Base-by-base conservation (phyloP, 208 protist species). In the Herpetomonas samuelpessoai region DNA sequence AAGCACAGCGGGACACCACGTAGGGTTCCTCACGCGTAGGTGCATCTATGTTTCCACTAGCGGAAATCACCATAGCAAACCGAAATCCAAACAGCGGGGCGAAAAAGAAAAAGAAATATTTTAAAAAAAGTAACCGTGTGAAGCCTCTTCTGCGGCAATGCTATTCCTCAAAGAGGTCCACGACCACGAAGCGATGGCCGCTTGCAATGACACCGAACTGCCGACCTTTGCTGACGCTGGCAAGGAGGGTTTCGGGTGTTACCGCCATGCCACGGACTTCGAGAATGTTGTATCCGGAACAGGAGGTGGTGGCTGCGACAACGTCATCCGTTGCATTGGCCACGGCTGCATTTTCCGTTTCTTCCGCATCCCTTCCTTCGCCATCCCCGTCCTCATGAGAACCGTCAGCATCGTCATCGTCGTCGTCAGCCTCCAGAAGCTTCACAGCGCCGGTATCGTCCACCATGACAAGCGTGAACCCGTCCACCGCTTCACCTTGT, bases 161-260 rank as follows among this genome's bases (percentile, higher is more conserved):
- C 27, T 79, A 65, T 22, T 79, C 71, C 24, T 76, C 68, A 67
- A 87, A 89, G 18, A 93, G 68, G 46, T 89, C 83, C 21, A 93
- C 26, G 2, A 93, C 77, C 25, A 93, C 55, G 54, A 88, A 89
- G 45, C 79, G 75, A 31, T 83, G 56, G 18, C 73, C 62, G 7
- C 70, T 71, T 19, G 74, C 82, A 7, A 93, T 51, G 2, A 93
- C 87, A 57, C 65, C 68, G 62, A 93, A 93, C 48, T 81, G 79
- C 22, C 83, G 71, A 7, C 67, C 68, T 6, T 71, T 57, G 57
- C 87, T 91, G 25, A 89, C 72, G 25, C 79, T 85, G 25, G 68
- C 74, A 22, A 68, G 68, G 38, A 91, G 60, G 6, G 53, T 46
- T 6, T 4, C 14, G 21, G 16, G 45, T 2, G 45, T 62, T 2